These are phyloP conservation scores for Eucalyptus virginea DNA, from an alignment of 345 rosid genomes.

Conservation along the genomic window DNA sequence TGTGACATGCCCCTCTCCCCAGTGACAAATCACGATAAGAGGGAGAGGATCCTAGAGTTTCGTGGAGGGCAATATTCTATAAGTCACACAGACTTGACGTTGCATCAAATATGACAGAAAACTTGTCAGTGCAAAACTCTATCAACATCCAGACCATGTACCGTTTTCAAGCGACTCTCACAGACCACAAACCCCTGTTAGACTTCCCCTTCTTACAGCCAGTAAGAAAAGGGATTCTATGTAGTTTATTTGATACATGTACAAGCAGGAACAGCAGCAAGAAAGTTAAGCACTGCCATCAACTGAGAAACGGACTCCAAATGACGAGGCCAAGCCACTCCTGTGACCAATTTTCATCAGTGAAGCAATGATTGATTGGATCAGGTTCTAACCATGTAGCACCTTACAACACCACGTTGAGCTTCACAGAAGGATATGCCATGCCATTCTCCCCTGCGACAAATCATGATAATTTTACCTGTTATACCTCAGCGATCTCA, in stretches of 20 bases:
- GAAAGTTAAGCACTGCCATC: slow-evolving; percentile 61
- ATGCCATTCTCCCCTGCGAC: slow-evolving; percentile 76
- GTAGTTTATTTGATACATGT: neutral
- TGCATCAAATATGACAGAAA: neutral
- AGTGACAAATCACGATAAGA: neutral
- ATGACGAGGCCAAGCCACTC: slow-evolving; percentile 91
- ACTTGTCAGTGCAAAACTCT: neutral
- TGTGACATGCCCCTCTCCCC: slow-evolving; percentile 75
- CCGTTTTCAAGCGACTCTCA: neutral
- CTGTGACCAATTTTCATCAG: slow-evolving; percentile 71
- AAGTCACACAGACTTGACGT: neutral
- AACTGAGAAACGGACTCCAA: slow-evolving; percentile 70
- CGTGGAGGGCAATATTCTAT: too few relatives aligned
- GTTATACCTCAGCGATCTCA: neutral
- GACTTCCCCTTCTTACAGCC: neutral
- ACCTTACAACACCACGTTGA: slow-evolving; percentile 55
- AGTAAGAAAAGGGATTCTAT: neutral
- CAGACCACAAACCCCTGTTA: neutral
- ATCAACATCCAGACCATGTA: neutral
- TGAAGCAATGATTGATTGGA: slow-evolving; percentile 61
- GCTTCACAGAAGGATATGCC: slow-evolving; percentile 87
- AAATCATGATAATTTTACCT: neutral
- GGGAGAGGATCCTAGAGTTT: too few relatives aligned
- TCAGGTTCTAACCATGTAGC: slow-evolving; percentile 88
- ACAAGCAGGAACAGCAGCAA: neutral